phyloP scores from a whole-genome alignment of 306 rosid genomes.

The Begonia fuchsioides region DNA sequence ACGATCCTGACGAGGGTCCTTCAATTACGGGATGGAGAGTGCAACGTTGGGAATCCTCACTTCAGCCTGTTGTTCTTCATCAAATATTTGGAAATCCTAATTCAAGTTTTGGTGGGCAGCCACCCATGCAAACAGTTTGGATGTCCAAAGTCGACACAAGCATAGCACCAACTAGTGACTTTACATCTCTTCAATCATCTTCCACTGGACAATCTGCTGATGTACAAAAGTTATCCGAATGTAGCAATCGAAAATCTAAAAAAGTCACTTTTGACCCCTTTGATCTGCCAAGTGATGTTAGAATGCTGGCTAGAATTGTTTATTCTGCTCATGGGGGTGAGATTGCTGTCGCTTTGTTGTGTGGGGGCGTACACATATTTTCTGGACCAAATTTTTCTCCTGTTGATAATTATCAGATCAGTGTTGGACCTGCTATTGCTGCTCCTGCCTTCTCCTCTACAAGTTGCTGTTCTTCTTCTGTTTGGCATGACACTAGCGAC shows the following conservation, averaged over 20 bases:
- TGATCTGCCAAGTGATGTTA: conserved; percentile 97
- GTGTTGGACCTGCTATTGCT: conserved; percentile 96
- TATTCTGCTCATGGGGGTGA: conserved; percentile 99
- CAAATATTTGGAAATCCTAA: conserved; percentile 94
- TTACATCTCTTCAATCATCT: conserved; percentile 51
- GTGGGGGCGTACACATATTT: conserved; percentile 93
- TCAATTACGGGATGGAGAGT: conserved; percentile 99
- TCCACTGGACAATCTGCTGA: conserved; percentile 36
- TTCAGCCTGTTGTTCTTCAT: conserved; percentile 88
- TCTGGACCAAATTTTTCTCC: conserved; percentile 83
- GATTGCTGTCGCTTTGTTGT: conserved; percentile 89
- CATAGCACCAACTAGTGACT: conserved; percentile 85
- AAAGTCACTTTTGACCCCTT: conserved; percentile 83
- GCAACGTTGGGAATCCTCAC: conserved; percentile 98
- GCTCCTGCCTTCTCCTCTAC: conserved; percentile 97
- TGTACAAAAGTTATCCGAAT: conserved; percentile 34
- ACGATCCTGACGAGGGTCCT: conserved; percentile 99
- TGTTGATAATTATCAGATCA: conserved; percentile 89
- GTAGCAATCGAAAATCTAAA: conserved; percentile 39
- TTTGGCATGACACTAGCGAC: conserved; percentile 75
- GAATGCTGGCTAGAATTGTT: conserved; percentile 86
- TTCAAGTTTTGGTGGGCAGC: conserved; percentile 86
- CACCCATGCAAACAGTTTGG: conserved; percentile 99
- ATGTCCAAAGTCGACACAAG: conserved; percentile 78
- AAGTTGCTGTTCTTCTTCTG: conserved; percentile 98